A percentile compares a stretch with the other conserved stretches of the same genome.
Conservation (phyloP, 495 filamentous ascomycete species). For the Aspergillus funiculosus region DNA sequence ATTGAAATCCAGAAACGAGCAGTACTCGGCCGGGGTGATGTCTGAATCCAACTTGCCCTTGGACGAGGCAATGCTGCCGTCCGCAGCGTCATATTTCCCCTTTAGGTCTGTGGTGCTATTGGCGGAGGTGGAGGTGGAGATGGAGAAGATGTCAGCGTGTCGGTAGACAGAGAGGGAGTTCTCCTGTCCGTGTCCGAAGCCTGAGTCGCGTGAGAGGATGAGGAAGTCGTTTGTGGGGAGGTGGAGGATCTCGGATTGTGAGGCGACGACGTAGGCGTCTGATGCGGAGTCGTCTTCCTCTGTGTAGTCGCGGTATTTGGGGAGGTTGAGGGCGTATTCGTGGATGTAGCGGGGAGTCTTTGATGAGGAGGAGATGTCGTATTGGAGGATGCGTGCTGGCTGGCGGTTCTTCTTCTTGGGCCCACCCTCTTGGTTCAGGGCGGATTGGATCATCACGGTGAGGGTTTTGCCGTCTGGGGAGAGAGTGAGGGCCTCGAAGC, state of each 20-base stretch:
- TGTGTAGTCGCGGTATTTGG: conserved; percentile 48
- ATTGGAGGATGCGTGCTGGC: conserved; percentile 58
- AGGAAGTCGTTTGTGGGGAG: conserved; percentile 62
- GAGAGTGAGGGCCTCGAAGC: conserved; percentile 67
- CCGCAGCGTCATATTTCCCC: conserved; percentile 49
- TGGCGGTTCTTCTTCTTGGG: conserved; percentile 46
- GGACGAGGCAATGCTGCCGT: conserved; percentile 45
- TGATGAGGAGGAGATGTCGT: conserved; percentile 44
- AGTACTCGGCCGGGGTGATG: conserved; percentile 61
- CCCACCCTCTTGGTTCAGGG: conserved; percentile 62
- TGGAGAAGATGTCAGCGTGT: conserved; percentile 68
- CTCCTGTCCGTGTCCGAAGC: conserved; percentile 52
- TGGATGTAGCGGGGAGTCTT: conserved; percentile 43
- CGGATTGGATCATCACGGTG: conserved; percentile 64
- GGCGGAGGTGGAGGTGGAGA: conserved; percentile 60
- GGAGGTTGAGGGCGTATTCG: conserved; percentile 66
- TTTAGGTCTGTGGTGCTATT: conserved; percentile 59
- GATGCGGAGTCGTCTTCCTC: conserved; percentile 18
- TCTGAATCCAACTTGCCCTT: conserved; percentile 50
- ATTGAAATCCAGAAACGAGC: conserved; percentile 69
- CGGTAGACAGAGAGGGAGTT: conserved; percentile 56
- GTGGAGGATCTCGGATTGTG: conserved; percentile 65
- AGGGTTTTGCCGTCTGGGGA: conserved; percentile 59
- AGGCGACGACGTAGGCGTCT: conserved; percentile 46
- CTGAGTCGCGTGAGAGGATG: conserved; percentile 62